A percentile compares a stretch with the other conserved stretches of the same genome.
phyloP scores from a whole-genome alignment of 2,329 filamentous ascomycete genomes.

The Verticillium longisporum region DNA sequence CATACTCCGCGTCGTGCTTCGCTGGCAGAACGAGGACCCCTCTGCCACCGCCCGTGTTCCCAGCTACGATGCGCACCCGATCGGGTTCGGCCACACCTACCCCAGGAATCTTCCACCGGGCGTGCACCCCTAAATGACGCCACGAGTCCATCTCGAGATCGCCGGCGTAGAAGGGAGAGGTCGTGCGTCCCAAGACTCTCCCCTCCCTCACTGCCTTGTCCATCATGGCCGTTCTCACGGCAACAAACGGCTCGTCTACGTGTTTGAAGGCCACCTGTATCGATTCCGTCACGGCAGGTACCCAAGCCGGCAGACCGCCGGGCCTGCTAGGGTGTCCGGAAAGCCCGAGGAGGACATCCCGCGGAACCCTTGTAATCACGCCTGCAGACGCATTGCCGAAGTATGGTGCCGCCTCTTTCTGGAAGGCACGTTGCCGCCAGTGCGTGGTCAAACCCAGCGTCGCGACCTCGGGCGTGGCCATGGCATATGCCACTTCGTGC shows the following conservation, averaged over 20 bases:
- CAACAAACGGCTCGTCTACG: slow-evolving; percentile 34
- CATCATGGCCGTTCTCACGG: slow-evolving; percentile 27
- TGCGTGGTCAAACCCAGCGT: not conserved
- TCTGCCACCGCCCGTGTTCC: slow-evolving; percentile 21
- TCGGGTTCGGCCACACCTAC: slow-evolving; percentile 14
- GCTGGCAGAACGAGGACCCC: slow-evolving; percentile 25
- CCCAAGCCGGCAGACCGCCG: not conserved
- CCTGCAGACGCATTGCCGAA: not conserved
- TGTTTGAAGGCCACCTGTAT: slow-evolving; percentile 17
- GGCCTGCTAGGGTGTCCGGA: not conserved
- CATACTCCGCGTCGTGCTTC: slow-evolving; percentile 10
- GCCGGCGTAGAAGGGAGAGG: slow-evolving; percentile 2
- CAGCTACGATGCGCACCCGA: slow-evolving; percentile 17
- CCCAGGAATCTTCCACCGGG: slow-evolving; percentile 25
- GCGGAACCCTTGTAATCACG: not conserved
- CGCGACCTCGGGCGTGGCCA: not conserved
- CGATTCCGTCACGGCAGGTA: not conserved
- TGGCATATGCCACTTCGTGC: not conserved
- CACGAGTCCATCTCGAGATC: slow-evolving; percentile 37
- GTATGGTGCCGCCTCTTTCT: not conserved
- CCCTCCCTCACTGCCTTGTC: slow-evolving; percentile 4
- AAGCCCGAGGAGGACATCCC: not conserved
- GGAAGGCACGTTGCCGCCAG: not conserved
- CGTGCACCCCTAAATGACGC: slow-evolving; percentile 34
- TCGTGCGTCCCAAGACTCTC: not conserved